Evolutionary conservation across 176 grass and related monocot species (phyloP).

Genomic region (Juncus effusus): DNA sequence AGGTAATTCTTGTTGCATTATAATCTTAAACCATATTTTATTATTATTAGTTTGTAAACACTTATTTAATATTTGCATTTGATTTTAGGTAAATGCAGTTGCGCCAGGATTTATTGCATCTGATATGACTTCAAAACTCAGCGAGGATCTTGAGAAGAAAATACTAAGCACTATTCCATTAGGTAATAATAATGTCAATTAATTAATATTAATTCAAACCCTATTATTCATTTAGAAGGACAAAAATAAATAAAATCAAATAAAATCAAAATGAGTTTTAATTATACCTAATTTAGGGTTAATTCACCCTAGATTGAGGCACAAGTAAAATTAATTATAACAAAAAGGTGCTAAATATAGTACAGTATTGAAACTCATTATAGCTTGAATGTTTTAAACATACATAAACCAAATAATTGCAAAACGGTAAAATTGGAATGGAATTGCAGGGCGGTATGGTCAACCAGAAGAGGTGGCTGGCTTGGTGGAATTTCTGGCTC

Average conservation of each 20-base stretch:
- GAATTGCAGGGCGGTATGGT: slow-evolving; percentile 66
- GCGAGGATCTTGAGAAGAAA: slow-evolving; percentile 86
- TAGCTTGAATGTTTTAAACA: too few species aligned
- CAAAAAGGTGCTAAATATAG: too few species aligned
- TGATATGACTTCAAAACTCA: slow-evolving; percentile 87
- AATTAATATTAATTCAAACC: background rate
- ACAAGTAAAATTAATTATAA: too few species aligned
- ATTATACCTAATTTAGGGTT: too few species aligned
- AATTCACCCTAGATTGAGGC: too few species aligned
- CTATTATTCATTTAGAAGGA: background rate
- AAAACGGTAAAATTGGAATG: background rate
- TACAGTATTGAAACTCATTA: too few species aligned
- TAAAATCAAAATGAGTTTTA: too few species aligned
- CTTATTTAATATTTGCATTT: slow-evolving; percentile 26
- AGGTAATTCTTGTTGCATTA: too few species aligned
- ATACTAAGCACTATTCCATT: slow-evolving; percentile 75
- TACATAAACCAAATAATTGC: too few species aligned
- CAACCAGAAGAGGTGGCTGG: slow-evolving; percentile 77
- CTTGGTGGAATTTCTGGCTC: slow-evolving; percentile 63
- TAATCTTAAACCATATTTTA: too few species aligned
- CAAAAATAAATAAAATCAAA: background rate
- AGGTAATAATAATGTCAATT: slow-evolving; percentile 37
- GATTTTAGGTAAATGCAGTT: slow-evolving; percentile 79
- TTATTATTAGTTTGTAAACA: too few species aligned
- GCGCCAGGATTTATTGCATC: slow-evolving; percentile 94